Base-by-base conservation (phyloP, 2,329 filamentous ascomycete genomes). In the Lasiodiplodia citricola region DNA sequence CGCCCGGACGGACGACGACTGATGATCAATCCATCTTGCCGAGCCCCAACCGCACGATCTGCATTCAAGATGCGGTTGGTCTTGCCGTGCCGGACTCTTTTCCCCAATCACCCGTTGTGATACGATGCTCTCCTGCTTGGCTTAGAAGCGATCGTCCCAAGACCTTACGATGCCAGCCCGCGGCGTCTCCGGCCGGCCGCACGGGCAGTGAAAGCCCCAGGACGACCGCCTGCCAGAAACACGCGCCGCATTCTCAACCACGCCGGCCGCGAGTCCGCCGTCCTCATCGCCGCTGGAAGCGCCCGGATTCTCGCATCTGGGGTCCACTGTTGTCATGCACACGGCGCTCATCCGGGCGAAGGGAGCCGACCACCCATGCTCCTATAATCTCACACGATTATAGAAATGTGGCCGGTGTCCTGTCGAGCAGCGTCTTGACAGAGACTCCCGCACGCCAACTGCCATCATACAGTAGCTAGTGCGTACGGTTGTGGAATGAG, bases 41-140 rank as follows among this genome's bases (percentile, higher is more conserved):
- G 57, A 62, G 57, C 31, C 57, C 57, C 47, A 23, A 23, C 57
- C 57, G 21, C 23, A 21, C 58, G 58, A 63, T 63, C 58, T 63
- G 58, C 58, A 63, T 28, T 51, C 41, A 28, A 63, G 58, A 51
- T 21, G 31, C 58, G 58, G 23, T 35, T 63, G 41, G 41, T 44
- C 58, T 35, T 63, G 41, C 58, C 58, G 16, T 63, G 58, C 58
- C 41, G 31, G 58, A 51, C 21, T 21, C 44, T 47, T 47, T 47
- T 38, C 37, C 55, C 55, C 38, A 41, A 37, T 47, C 44, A 21
- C 35, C 55, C 55, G 16, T 23, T 14, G 41, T 63, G 58, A 63
- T 41, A 63, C 58, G 58, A 63, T 63, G 41, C 41, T 63, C 57
- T 63, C 41, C 25, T 63, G 41, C 58, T 63, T 28, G 57, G 57